Percentiles rank a stretch among this genome's conserved stretches.
Evolutionary conservation across 352 stramenopile genomes (phyloP).

Genomic region (Blastocystis sp.): DNA sequence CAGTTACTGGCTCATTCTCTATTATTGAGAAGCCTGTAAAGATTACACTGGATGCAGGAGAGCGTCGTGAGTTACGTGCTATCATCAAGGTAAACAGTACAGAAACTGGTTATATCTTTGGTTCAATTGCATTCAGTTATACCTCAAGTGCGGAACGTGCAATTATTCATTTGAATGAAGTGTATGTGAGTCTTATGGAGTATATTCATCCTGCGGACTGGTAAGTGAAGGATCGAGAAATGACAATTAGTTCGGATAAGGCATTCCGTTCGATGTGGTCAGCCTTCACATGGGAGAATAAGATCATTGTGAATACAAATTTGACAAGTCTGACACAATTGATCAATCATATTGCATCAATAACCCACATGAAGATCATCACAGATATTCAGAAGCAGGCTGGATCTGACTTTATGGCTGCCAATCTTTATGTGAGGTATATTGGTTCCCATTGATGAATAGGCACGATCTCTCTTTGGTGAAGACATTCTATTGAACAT

Average conservation of each 20-base stretch:
- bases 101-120: conserved; percentile 99
- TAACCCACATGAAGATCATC: conserved; percentile 98
- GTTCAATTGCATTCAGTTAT: conserved; percentile 97
- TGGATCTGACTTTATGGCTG: conserved; percentile 83
- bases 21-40: conserved; percentile 93
- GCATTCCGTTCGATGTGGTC: conserved; percentile 98
- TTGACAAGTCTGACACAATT: conserved; percentile 93
- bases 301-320: conserved; percentile 90
- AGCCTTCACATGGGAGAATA: conserved; percentile 99
- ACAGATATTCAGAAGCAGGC: conserved; percentile 76
- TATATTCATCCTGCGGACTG: conserved; percentile 92
- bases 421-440: conserved; percentile 79
- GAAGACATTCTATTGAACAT: conserved; percentile 98
- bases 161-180: conserved; percentile 98
- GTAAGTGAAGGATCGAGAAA: not conserved
- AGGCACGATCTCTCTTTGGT: conserved; percentile 78
- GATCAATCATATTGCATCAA: conserved; percentile 91
- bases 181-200: conserved; percentile 99
- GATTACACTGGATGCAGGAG: conserved; percentile 91
- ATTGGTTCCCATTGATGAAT: conserved; percentile 72
- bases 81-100: conserved; percentile 99
- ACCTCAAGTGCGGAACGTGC: conserved; percentile 87
- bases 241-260: conserved; percentile 76
- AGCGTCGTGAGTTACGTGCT: conserved; percentile 87
- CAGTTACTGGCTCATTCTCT: conserved; percentile 97